Conservation (phyloP, 306 rosid species). For the Psophocarpus tetragonolobus region DNA sequence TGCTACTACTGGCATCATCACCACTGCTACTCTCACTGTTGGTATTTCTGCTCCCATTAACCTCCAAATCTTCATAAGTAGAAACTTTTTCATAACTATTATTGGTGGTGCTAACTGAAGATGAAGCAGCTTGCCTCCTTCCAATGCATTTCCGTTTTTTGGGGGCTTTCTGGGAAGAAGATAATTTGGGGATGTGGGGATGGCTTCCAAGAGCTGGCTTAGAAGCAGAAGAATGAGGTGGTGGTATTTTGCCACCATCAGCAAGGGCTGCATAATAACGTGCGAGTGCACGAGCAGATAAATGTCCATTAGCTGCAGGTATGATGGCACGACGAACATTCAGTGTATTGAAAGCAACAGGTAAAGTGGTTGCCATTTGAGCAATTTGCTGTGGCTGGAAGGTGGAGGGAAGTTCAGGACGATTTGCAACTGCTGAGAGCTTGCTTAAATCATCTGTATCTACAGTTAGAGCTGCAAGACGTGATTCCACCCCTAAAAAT, state of each 20-base stretch:
- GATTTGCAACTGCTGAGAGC: conserved; percentile 46
- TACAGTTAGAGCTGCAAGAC: conserved; percentile 79
- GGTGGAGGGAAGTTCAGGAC: conserved; percentile 67
- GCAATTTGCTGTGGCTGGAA: conserved; percentile 66
- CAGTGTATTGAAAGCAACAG: conserved; percentile 69
- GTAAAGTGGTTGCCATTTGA: conserved; percentile 50
- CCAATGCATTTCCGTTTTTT: conserved; percentile 42
- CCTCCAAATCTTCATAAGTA: conserved; percentile 14
- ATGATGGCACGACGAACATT: conserved; percentile 82
- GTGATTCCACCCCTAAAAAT: conserved; percentile 83
- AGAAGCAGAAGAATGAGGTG: conserved; percentile 71
- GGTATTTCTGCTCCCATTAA: conserved; percentile 16
- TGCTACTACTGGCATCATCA: conserved; percentile 32
- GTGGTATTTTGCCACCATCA: conserved; percentile 79
- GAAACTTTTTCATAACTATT: conserved; percentile 36
- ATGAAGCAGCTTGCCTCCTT: conserved; percentile 35
- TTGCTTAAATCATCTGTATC: conserved; percentile 62
- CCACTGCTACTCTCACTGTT: conserved; percentile 34
- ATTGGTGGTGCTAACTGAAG: conserved; percentile 8
- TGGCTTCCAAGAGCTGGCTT: conserved; percentile 89
- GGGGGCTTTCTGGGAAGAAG: conserved; percentile 44
- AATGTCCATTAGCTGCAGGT: conserved; percentile 94
- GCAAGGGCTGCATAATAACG: conserved; percentile 92
- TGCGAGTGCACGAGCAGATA: conserved; percentile 96
- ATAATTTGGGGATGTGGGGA: conserved; percentile 74